phyloP scores from a whole-genome alignment of 2,329 filamentous ascomycete species.

The Talaromyces sp. region DNA sequence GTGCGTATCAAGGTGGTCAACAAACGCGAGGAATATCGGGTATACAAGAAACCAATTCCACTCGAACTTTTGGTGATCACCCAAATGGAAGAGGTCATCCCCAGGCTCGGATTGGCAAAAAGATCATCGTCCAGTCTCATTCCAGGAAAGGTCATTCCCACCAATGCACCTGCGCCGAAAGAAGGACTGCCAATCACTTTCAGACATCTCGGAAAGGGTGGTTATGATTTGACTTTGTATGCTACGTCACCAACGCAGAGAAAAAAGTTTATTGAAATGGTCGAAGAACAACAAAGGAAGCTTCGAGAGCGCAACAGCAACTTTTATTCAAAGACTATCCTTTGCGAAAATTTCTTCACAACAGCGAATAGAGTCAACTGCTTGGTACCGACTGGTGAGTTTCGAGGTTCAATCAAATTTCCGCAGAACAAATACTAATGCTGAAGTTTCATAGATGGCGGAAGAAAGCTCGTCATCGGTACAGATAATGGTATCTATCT shows the following conservation, averaged over 20 bases:
- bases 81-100: slow-evolving; percentile 96
- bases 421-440: background rate
- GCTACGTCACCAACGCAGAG: slow-evolving; percentile 80
- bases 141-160: slow-evolving; percentile 54
- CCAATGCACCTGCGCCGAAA: slow-evolving; percentile 51
- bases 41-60: slow-evolving; percentile 92
- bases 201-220: slow-evolving; percentile 89
- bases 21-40: slow-evolving; percentile 90
- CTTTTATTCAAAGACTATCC: slow-evolving; percentile 64
- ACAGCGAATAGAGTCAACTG: slow-evolving; percentile 88
- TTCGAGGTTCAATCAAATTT: background rate
- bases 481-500: slow-evolving; percentile 93
- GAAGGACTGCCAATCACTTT: slow-evolving; percentile 95
- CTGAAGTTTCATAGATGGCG: slow-evolving; percentile 65
- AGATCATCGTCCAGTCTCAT: slow-evolving; percentile 84
- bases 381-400: slow-evolving; percentile 80
- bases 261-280: slow-evolving; percentile 96
- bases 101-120: slow-evolving; percentile 74
- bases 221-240: slow-evolving; percentile 87
- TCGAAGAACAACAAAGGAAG: slow-evolving; percentile 83
- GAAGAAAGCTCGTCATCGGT: slow-evolving; percentile 88
- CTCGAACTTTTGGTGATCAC: slow-evolving; percentile 88
- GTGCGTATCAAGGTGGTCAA: slow-evolving; percentile 88
- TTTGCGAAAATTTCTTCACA: slow-evolving; percentile 88
- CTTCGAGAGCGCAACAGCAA: slow-evolving; percentile 70